Conservation (phyloP, 2,329 filamentous ascomycete genomes). For the Polytolypa hystricis region DNA sequence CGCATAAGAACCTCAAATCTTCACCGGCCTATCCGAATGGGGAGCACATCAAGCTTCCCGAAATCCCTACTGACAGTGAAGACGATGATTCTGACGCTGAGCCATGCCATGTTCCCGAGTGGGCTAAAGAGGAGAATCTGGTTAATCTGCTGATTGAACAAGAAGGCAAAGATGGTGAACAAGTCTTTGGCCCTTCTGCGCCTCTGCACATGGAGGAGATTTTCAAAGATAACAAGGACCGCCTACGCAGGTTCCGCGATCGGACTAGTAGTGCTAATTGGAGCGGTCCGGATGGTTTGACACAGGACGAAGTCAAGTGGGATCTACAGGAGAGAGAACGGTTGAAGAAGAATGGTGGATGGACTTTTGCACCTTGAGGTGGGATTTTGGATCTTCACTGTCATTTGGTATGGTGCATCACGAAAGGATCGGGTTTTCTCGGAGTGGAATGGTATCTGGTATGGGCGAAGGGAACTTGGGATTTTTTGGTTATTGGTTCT, state of each 20-base stretch:
- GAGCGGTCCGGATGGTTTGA: constrained; percentile 69
- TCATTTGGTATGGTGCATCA: background rate
- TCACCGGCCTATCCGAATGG: constrained; percentile 82
- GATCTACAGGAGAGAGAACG: constrained; percentile 71
- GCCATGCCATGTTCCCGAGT: constrained; percentile 58
- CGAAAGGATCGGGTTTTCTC: too few relatives aligned
- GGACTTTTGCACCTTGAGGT: constrained; percentile 51
- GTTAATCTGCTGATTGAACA: constrained; percentile 65
- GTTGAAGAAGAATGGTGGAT: constrained; percentile 71
- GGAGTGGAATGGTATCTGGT: too few relatives aligned
- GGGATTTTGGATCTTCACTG: background rate
- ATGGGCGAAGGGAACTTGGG: too few relatives aligned
- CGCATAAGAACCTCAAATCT: constrained; percentile 39
- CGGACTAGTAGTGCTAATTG: constrained; percentile 93
- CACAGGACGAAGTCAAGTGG: constrained; percentile 72
- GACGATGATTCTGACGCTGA: constrained; percentile 61
- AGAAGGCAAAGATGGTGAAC: constrained; percentile 62
- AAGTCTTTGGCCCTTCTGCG: constrained; percentile 81
- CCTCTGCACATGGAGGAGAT: constrained; percentile 94
- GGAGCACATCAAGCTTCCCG: constrained; percentile 81
- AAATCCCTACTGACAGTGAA: constrained; percentile 91
- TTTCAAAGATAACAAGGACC: constrained; percentile 78
- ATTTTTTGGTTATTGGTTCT: too few relatives aligned
- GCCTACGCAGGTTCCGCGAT: constrained; percentile 76
- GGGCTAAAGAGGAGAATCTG: constrained; percentile 82